A percentile compares a stretch with the other conserved stretches of the same genome.
Evolutionary conservation across 148 eudicot species (phyloP).

Genomic region (Vaccinium myrtillus): DNA sequence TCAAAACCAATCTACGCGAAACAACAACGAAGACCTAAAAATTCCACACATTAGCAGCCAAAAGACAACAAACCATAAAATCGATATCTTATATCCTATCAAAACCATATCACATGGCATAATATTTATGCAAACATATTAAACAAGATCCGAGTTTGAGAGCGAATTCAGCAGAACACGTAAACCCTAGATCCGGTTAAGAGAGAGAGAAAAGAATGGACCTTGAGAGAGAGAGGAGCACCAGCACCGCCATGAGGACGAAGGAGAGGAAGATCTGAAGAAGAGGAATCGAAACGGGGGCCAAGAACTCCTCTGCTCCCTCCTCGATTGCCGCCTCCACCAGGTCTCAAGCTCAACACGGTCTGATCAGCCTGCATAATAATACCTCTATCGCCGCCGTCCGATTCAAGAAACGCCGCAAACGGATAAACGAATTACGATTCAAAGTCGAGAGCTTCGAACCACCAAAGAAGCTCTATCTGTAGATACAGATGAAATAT

Average conservation of each 20-base stretch:
- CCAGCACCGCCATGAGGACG: constrained; percentile 81
- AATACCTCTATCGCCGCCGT: constrained; percentile 53
- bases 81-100: not conserved
- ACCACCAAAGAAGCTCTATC: constrained; percentile 27
- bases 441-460: constrained; percentile 26
- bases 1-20: not conserved
- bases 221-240: constrained; percentile 47
- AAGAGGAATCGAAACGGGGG: constrained; percentile 64
- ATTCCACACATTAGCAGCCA: not conserved
- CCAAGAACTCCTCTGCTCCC: constrained; percentile 60
- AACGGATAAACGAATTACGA: not conserved
- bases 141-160: not conserved
- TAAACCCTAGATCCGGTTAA: constrained; percentile 26
- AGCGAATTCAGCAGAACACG: constrained; percentile 15
- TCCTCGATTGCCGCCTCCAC: constrained; percentile 72
- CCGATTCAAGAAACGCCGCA: constrained; percentile 10
- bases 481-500: not conserved
- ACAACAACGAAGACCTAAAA: not conserved
- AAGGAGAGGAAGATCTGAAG: constrained; percentile 55
- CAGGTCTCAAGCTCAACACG: constrained; percentile 94
- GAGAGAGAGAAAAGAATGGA: constrained; percentile 23
- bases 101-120: not conserved
- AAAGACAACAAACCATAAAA: not conserved
- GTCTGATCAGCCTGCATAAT: constrained; percentile 97
- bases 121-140: not conserved